These are phyloP conservation scores for Fraxinus sp. DNA, from an alignment of 305 asterid species.

Conservation along the genomic window DNA sequence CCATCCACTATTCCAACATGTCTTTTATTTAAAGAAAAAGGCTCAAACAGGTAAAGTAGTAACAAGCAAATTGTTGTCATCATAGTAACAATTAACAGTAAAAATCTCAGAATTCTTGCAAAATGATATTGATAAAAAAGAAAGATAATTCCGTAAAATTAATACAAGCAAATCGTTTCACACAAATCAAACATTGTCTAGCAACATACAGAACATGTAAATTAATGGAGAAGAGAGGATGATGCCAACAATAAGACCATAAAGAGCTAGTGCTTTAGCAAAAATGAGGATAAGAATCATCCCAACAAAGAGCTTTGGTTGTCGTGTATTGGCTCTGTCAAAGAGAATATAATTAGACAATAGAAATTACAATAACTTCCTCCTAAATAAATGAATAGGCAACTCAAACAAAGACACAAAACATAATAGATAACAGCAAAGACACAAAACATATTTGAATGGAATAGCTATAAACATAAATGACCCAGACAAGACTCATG, in stretches of 20 bases:
- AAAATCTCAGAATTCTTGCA: too few species aligned
- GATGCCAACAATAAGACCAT: constrained; percentile 71
- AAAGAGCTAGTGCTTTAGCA: constrained; percentile 71
- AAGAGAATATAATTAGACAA: background rate
- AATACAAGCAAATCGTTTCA: too few species aligned
- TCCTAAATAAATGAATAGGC: background rate
- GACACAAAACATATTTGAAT: background rate
- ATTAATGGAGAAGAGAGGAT: constrained; percentile 55
- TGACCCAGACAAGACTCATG: background rate
- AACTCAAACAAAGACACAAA: background rate
- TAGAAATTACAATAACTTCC: too few species aligned
- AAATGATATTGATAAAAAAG: too few species aligned
- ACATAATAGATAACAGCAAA: background rate
- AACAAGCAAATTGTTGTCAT: too few species aligned
- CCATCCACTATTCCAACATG: too few species aligned
- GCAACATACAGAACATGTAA: too few species aligned
- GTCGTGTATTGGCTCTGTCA: constrained; percentile 73
- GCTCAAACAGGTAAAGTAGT: too few species aligned
- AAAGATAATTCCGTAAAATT: too few species aligned
- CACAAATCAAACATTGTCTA: too few species aligned
- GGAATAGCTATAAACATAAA: background rate
- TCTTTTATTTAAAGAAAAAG: too few species aligned
- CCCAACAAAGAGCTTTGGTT: constrained; percentile 74
- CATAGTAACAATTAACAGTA: too few species aligned
- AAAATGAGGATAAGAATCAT: constrained; percentile 76